phyloP scores from a whole-genome alignment of 257 asterid genomes.

The Scutellaria barbata region DNA sequence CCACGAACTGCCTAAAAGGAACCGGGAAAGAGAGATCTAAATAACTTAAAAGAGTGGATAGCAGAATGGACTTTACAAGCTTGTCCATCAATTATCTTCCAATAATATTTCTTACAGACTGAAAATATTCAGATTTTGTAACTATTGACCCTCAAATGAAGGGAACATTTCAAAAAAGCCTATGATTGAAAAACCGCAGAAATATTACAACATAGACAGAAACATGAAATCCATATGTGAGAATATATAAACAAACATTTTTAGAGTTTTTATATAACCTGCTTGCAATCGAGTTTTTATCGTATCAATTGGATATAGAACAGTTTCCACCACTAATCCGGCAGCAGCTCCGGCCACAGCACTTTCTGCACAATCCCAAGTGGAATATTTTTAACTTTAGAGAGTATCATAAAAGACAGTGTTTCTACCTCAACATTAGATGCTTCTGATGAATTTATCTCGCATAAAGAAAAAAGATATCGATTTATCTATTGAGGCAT shows the following conservation, averaged over 20 bases:
- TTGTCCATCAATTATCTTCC: background rate
- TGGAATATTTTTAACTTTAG: background rate
- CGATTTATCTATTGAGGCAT: too few species aligned
- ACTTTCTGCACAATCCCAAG: conserved; percentile 70
- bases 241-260: background rate
- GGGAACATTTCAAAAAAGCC: background rate
- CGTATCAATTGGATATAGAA: conserved; percentile 92
- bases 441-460: conserved; percentile 1
- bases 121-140: background rate
- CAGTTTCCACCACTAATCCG: conserved; percentile 94
- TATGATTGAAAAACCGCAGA: background rate
- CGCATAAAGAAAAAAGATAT: too few species aligned
- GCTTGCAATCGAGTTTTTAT: conserved; percentile 96
- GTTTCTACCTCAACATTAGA: conserved; percentile 13
- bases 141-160: background rate
- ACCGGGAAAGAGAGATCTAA: background rate
- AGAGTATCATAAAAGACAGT: conserved; percentile 1
- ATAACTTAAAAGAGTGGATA: conserved; percentile 16
- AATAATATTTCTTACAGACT: too few species aligned
- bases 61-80: conserved; percentile 21
- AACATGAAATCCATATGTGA: background rate
- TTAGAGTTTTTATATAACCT: conserved; percentile 32
- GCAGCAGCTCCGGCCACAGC: conserved; percentile 92
- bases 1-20: conserved; percentile 80
- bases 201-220: background rate